These are phyloP conservation scores for Trypanosoma grayi DNA, from an alignment of 208 protist species.

Conservation along the genomic window DNA sequence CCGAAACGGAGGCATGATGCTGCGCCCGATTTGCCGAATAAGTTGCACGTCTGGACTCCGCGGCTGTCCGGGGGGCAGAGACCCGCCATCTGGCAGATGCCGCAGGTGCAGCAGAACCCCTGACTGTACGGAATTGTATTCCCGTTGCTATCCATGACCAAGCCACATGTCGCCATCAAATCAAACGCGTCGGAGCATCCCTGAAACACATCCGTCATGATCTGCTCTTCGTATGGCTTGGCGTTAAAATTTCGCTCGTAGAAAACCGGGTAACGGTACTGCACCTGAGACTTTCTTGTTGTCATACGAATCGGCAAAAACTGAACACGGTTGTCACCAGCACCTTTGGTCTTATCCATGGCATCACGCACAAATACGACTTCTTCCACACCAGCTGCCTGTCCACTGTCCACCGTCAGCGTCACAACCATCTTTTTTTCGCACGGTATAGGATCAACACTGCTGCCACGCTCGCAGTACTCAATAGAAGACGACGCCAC, in stretches of 20 bases:
- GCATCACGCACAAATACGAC: conserved; percentile 58
- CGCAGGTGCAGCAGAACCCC: conserved; percentile 87
- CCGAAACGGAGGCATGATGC: conserved; percentile 86
- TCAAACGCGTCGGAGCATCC: conserved; percentile 62
- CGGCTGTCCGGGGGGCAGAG: conserved; percentile 57
- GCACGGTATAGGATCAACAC: conserved; percentile 40
- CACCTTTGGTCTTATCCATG: conserved; percentile 34
- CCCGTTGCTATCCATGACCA: conserved; percentile 36
- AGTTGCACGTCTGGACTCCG: conserved; percentile 51
- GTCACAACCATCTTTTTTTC: conserved; percentile 77
- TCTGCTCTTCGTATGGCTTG: conserved; percentile 72
- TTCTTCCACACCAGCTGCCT: conserved; percentile 58
- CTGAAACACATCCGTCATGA: conserved; percentile 40
- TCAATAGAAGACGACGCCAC: conserved; percentile 68
- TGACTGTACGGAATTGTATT: conserved; percentile 69
- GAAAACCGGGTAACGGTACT: conserved; percentile 79
- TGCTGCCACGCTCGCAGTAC: conserved; percentile 55
- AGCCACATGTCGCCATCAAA: conserved; percentile 64
- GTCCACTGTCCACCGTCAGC: conserved; percentile 62
- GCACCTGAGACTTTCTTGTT: conserved; percentile 53
- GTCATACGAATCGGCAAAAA: conserved; percentile 67
- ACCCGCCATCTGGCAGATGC: conserved; percentile 55
- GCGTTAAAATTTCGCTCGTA: conserved; percentile 85
- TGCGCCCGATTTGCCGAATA: conserved; percentile 46
- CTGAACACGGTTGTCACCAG: conserved; percentile 19